Base-by-base conservation (phyloP, 257 asterid species). In the Nicotiana knightiana region DNA sequence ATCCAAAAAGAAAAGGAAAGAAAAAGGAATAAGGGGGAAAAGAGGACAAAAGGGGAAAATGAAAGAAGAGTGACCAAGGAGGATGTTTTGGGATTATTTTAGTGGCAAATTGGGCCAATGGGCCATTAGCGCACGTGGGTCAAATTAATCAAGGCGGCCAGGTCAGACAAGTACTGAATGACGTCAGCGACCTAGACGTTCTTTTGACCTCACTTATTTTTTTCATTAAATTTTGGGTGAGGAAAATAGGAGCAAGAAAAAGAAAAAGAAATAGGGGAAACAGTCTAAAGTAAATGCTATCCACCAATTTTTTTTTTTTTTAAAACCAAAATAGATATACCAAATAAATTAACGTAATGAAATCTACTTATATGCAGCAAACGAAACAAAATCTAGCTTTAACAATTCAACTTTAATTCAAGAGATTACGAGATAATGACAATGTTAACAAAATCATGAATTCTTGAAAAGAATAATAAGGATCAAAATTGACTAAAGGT, bases 121-220 rank as follows among this genome's bases (percentile, higher is more conserved):
- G 87, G 83, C 7, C 15, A 81, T 82, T 85, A 39, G 7, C 53
- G 57, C 92, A 89, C 93, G 92, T 92, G 97, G 87, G 92, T 89
- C 90, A 88, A 89, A 85, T 55, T 76, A 67, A 84, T 66, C 86
- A 67, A 77, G 91, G 91, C 90, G 89, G 90, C 91, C 82, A 43
- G 66, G 89, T 85, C 87, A 81, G 82, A 71, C 43, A 16, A 67
- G 61, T 39, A 82, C 54, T 76, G 35, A 82, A 75, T 85, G 81
- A 85, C 85, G 88, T 82, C 92, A 88, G 81, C 68, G 32, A 62
- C 35, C 59, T 48, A 35, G 46, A 43, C 17, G 11, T 84, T 84
- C 53, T 82, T 63, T 46, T 68, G 82, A 61, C 35, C 65, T 58
- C 28, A 63, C 26, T 82, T 65, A 61, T 13, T 26, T 76, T 68